Evolutionary conservation across 345 rosid species (phyloP), one percentile per base, ranked within the genome.

Genomic region (Cochlearia excelsa): DNA sequence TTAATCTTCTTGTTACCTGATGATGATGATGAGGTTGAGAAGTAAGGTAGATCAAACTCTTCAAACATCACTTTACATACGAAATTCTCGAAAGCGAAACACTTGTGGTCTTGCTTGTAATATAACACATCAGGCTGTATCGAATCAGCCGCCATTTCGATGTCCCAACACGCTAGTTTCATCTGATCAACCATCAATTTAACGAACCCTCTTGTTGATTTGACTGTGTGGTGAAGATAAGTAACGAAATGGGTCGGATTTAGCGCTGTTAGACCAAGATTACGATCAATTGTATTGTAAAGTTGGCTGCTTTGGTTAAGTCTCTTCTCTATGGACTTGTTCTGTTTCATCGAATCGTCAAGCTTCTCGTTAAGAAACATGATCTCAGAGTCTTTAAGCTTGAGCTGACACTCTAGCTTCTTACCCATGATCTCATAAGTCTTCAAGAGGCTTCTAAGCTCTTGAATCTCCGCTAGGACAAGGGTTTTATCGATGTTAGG

Each of bases 31-130:
- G 77, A 78, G 3, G 30, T 74, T 6, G 63, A 44, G 69, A 85
- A 86, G 64, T 54, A 73, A 0, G 94, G 85, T 46, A 46, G 50
- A 51, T 93, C 80, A 71, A 86, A 93, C 4, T 69, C 82, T 10
- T 87, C 81, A 4, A 93, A 89, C 91, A 93, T 85, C 39, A 79
- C 75, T 59, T 77, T 82, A 75, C 90, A 83, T 30, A 86, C 79
- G 49, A 77, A 93, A 59, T 79, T 77, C 69, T 89, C 97, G 6
- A 93, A 85, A 6, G 89, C 84, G 35, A 76, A 89, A 71, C 97
- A 83, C 52, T 79, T 87, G 30, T 93, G 84, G 33, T 85, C 97
- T 27, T 68, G 72, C 64, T 63, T 86, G 80, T 79, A 80, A 40
- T 78, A 92, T 16, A 60, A 51, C 6, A 80, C 84, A 0, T 65